phyloP scores from a whole-genome alignment of 495 filamentous ascomycete genomes.

The Tuber aestivum region DNA sequence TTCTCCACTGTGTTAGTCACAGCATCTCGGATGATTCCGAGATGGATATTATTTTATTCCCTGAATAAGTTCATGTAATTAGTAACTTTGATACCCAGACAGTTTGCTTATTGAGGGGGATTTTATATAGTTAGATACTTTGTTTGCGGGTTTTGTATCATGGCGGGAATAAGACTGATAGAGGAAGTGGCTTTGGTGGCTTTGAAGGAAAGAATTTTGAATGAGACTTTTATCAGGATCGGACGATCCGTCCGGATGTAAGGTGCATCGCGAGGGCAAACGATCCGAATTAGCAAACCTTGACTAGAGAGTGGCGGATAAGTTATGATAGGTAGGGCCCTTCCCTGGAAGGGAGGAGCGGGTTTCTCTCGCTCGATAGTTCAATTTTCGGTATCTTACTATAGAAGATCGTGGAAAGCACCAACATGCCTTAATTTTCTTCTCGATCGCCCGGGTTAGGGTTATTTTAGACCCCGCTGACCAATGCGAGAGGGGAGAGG shows the following conservation, averaged over 20 bases:
- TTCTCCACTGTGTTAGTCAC: slow-evolving; percentile 1
- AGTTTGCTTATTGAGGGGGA: not conserved
- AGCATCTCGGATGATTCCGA: not conserved
- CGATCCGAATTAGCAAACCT: not conserved
- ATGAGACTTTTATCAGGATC: not conserved
- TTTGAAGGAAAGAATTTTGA: slow-evolving; percentile 2
- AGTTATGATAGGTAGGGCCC: not conserved
- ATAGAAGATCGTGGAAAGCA: slow-evolving; percentile 30
- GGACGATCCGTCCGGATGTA: not conserved
- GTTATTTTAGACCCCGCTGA: not conserved
- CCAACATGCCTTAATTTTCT: slow-evolving; percentile 12
- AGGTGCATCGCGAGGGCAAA: not conserved
- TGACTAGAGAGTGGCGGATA: not conserved
- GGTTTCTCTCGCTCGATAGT: not conserved
- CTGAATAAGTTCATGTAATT: slow-evolving; percentile 4
- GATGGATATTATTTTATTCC: slow-evolving; percentile 5
- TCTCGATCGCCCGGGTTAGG: slow-evolving; percentile 25
- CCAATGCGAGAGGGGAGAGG: slow-evolving; percentile 29
- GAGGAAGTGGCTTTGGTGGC: not conserved
- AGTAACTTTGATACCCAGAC: slow-evolving; percentile 1
- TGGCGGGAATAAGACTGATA: not conserved
- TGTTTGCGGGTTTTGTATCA: not conserved
- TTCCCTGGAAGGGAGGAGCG: not conserved
- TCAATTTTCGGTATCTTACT: slow-evolving; percentile 33
- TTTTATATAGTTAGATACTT: not conserved